Base-by-base conservation (phyloP, 2,329 filamentous ascomycete genomes). In the Fusarium chuoi region DNA sequence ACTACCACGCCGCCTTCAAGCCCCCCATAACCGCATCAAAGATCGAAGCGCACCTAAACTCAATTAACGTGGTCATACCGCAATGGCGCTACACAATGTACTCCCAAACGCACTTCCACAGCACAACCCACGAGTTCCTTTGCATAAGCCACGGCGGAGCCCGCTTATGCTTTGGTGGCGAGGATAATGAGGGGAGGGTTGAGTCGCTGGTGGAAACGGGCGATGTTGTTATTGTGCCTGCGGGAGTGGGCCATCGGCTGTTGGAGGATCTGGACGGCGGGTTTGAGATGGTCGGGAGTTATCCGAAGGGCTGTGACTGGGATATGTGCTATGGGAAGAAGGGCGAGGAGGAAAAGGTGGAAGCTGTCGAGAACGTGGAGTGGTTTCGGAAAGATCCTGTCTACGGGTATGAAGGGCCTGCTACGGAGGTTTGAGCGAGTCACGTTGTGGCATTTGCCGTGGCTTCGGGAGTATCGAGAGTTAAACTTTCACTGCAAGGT, bases 81-180 rank as follows among this genome's bases (percentile, higher is more conserved):
- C 89, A 91, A 77, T 93, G 91, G 91, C 85, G 89, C 33, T 93
- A 90, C 81, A 90, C 89, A 22, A 93, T 93, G 91, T 93, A 91
- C 80, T 81, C 79, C 41, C 87, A 86, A 11, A 89, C 87, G 2
- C 91, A 93, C 81, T 94, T 91, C 79, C 91, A 94, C 82, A 89
- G 85, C 75, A 93, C 87, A 0, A 87, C 89, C 0, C 91, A 93
- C 78, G 91, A 93, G 81, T 87, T 93, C 6, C 86, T 94, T 6
- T 88, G 86, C 73, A 85, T 93, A 54, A 85, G 86, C 46, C 81
- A 81, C 6, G 91, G 92, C 1, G 84, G 82, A 30, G 91, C 92
- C 1, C 85, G 82, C 41, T 83, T 94, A 3, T 92, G 90, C 70
- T 93, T 94, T 71, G 91, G 91, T 9, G 90, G 90, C 20, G 90